A percentile compares a stretch with the other conserved stretches of the same genome.
Conservation (phyloP, 768 basidiomycete genomes). For the Psilocybe cubensis region DNA sequence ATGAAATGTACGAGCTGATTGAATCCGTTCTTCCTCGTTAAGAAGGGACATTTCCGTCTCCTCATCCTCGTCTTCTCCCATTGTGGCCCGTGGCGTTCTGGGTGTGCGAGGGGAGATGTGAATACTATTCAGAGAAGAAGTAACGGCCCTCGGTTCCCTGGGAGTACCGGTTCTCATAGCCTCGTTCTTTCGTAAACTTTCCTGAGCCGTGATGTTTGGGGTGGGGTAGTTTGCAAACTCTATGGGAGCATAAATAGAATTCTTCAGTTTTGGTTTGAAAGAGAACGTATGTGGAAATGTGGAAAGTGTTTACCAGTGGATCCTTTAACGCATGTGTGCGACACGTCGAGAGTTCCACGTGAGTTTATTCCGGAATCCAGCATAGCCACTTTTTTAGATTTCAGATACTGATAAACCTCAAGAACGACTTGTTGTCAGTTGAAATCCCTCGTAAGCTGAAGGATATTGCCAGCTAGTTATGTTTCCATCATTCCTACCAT, state of each 20-base stretch:
- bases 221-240: background rate
- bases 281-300: background rate
- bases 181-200: conserved; percentile 13
- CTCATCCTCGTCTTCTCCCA: conserved; percentile 49
- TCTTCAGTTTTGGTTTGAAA: background rate
- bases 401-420: too few species aligned
- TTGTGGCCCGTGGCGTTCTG: conserved; percentile 37
- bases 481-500: too few species aligned
- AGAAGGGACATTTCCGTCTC: conserved; percentile 67
- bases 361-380: background rate
- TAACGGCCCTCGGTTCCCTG: conserved; percentile 51
- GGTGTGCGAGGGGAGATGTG: conserved; percentile 60
- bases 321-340: background rate
- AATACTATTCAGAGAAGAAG: conserved; percentile 63
- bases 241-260: background rate
- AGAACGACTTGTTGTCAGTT: too few species aligned
- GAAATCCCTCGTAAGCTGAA: too few species aligned
- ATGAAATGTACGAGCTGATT: conserved; percentile 47
- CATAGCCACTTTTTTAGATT: too few species aligned
- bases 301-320: background rate
- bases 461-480: too few species aligned
- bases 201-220: background rate
- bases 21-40: conserved; percentile 54
- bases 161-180: conserved; percentile 45
- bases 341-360: conserved; percentile 14